A percentile compares a stretch with the other conserved stretches of the same genome.
Evolutionary conservation across 2,329 filamentous ascomycete species (phyloP).

Genomic region (Cladophialophora yegresii): DNA sequence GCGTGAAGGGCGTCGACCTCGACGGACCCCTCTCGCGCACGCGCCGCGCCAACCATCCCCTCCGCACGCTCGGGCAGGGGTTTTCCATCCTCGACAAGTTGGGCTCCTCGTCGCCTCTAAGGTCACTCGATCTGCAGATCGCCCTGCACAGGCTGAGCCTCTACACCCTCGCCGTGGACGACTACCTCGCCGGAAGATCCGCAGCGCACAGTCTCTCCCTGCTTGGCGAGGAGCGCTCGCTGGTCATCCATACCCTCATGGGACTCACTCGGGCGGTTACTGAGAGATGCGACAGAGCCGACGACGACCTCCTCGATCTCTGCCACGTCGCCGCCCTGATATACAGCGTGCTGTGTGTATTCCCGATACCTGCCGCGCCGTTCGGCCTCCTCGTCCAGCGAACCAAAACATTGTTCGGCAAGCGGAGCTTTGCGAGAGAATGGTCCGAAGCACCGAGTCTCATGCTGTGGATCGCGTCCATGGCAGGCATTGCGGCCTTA

Average conservation of each 20-base stretch:
- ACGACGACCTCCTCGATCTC: neutral
- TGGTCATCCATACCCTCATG: conserved; percentile 11
- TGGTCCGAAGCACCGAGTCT: conserved; percentile 16
- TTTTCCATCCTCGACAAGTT: conserved; percentile 2
- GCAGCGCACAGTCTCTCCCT: conserved; percentile 5
- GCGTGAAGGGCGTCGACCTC: neutral
- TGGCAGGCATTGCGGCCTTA: conserved; percentile 2
- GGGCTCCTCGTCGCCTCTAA: neutral
- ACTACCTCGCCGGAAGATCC: conserved; percentile 12
- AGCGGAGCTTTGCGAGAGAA: neutral
- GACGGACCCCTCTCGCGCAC: conserved; percentile 1
- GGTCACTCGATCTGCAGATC: conserved; percentile 5
- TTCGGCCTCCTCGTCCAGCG: conserved; percentile 5
- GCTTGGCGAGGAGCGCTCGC: conserved; percentile 4
- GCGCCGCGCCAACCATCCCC: neutral
- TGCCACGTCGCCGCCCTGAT: conserved; percentile 16
- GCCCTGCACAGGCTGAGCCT: conserved; percentile 11
- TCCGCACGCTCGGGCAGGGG: conserved; percentile 3
- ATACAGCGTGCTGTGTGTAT: conserved; percentile 17
- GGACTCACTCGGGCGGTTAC: neutral
- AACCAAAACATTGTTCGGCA: neutral
- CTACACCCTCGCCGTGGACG: conserved; percentile 18
- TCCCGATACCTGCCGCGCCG: conserved; percentile 15
- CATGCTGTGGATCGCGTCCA: conserved; percentile 15
- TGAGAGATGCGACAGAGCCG: neutral